phyloP scores from a whole-genome alignment of 805 yeast species.

The Pichia kluyveri region DNA sequence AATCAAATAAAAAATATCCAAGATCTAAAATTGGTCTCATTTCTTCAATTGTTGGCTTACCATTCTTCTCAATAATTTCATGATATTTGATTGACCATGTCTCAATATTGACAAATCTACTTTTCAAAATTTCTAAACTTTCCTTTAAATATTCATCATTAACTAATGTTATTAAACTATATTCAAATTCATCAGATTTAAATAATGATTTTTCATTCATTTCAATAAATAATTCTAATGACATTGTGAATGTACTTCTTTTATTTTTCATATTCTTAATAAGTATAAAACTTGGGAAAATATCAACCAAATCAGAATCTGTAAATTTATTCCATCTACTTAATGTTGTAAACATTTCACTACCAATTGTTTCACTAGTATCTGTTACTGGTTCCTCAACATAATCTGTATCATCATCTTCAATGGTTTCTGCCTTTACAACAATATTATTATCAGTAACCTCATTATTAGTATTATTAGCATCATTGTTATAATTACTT shows the following conservation, averaged over 20 bases:
- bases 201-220: constrained; percentile 4
- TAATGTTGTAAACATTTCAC: constrained; percentile 9
- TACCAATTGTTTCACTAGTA: constrained; percentile 4
- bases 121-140: constrained; percentile 28
- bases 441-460: neutral
- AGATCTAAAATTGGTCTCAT: constrained; percentile 40
- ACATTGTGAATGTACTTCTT: constrained; percentile 25
- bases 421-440: neutral
- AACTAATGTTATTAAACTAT: constrained; percentile 34
- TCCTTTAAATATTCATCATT: constrained; percentile 44
- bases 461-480: neutral
- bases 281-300: constrained; percentile 48
- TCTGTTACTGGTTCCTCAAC: neutral
- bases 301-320: constrained; percentile 41
- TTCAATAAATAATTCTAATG: constrained; percentile 25
- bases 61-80: constrained; percentile 29
- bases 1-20: constrained; percentile 40
- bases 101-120: constrained; percentile 36
- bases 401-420: constrained; percentile 3
- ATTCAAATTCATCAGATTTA: constrained; percentile 7
- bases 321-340: constrained; percentile 33
- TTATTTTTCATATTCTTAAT: constrained; percentile 18
- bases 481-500: neutral
- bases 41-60: constrained; percentile 38
- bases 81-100: constrained; percentile 45